Evolutionary conservation across 495 filamentous ascomycete species (phyloP), one percentile per base, ranked within the genome.

Genomic region (Aspergillus avenaceus): DNA sequence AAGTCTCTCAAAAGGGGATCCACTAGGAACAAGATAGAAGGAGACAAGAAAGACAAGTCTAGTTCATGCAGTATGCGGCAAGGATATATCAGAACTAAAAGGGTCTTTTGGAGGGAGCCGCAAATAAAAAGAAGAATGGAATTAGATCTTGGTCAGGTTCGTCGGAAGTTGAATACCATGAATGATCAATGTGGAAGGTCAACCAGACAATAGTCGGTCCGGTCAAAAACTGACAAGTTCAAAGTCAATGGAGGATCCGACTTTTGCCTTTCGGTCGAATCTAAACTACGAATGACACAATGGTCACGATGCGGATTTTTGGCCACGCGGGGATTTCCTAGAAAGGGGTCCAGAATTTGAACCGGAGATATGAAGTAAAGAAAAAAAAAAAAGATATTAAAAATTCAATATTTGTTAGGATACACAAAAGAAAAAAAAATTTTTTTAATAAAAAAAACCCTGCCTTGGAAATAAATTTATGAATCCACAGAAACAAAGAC

Each of bases 41-140:
- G 43, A 37, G 38, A 22, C 27, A 36, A 41, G 44, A 47, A 48
- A 28, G 31, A 24, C 42, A 27, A 24, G 22, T 44, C 42, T 54
- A 48, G 44, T 56, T 56, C 41, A 56, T 52, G 54, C 53, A 56
- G 37, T 27, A 41, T 56, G 43, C 49, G 29, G 38, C 37, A 46
- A 51, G 41, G 27, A 50, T 45, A 50, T 55, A 47, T 55, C 41
- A 46, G 36, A 47, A 47, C 18, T 27, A 32, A 45, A 45, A 41
- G 41, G 28, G 34, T 37, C 22, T 26, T n/a, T n/a, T n/a, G n/a
- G 16, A 47, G 48, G 48, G 54, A 56, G 54, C 49, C 54, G 43
- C 54, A 56, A 52, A 8, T n/a, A n/a, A 46, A 46, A 19, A 38
- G 42, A 43, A 43, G 23, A 19, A 22, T n/a, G n/a, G 5, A 44